Base-by-base conservation (phyloP, 2,329 filamentous ascomycete species). In the Parascedosporium putredinis region DNA sequence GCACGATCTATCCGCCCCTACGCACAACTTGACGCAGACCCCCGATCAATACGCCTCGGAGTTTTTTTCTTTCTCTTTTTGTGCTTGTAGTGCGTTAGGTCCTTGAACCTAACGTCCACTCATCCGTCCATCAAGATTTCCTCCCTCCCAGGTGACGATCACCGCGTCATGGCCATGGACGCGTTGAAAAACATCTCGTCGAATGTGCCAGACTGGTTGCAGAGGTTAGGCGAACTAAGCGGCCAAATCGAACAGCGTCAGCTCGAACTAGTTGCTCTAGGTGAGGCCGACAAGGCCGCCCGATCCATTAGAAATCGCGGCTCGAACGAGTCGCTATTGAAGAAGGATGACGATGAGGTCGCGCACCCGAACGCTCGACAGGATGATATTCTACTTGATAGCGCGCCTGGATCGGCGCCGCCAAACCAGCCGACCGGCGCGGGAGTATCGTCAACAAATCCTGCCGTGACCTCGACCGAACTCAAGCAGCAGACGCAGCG, bases 221-320 rank as follows among this genome's bases (percentile, higher is more conserved):
- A 67, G 52, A 72, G 76, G 20, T 70, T 84, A 42, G 75, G 81
- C 53, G 74, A 81, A 47, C 71, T 84, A 51, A 80, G 72, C 58
- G 68, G 70, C 52, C 74, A 83, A 61, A 80, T 84, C 52, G 73
- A 78, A 52, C 68, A 75, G 58, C 78, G 80, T 52, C 80, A 84
- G 66, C 64, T 68, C 47, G 78, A 83, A 58, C 68, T 83, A 50
- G 79, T 78, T 31, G 68, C 69, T 51, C 60, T 76, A 50, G 66
- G 62, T 45, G 61, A 53, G 44, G 48, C 43, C 16, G 48, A 49
- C 18, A 44, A 38, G 5, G 33, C 62, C 36, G 56, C 58, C 34
- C 68, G 63, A 51, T 75, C 73, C 3, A 57, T 77, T 14, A 67
- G 71, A 50, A 75, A 75, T 54, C 69, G 69, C 49, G 74, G 74